Evolutionary conservation across 225 moss, liverwort and hornwort species (phyloP).

Genomic region (Pleurozium schreberi): DNA sequence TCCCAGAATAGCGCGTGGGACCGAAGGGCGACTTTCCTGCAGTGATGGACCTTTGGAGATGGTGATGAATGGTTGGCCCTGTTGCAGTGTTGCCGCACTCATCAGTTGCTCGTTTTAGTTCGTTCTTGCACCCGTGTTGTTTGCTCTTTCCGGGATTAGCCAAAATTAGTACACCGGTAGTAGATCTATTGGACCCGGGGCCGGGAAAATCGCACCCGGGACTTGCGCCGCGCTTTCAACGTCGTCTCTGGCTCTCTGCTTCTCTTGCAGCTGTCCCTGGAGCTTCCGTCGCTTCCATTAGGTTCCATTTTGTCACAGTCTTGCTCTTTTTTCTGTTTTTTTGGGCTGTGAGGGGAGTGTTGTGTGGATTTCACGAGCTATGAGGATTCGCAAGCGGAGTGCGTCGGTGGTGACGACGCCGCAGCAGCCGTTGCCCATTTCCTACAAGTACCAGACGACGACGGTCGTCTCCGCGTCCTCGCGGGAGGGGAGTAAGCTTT

Average conservation of each 20-base stretch:
- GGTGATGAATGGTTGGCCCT: neutral
- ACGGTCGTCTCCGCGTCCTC: neutral
- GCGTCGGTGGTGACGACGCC: neutral
- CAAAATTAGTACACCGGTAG: neutral
- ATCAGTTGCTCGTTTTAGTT: neutral
- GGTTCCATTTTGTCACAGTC: neutral
- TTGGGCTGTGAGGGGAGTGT: neutral
- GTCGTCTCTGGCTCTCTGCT: neutral
- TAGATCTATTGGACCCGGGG: neutral
- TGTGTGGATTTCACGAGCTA: neutral
- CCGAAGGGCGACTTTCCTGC: neutral
- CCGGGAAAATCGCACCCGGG: neutral
- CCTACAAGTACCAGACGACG: slow-evolving; percentile 18
- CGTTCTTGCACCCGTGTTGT: neutral
- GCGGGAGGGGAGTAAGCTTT: neutral
- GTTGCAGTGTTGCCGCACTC: neutral
- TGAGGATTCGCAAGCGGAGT: slow-evolving; percentile 38
- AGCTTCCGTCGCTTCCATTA: neutral
- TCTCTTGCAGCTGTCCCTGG: neutral
- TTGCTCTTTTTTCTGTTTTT: neutral
- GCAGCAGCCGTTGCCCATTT: slow-evolving; percentile 9
- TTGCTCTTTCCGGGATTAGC: neutral
- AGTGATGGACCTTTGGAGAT: neutral
- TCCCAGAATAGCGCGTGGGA: slow-evolving; percentile 4
- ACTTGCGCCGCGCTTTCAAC: neutral